phyloP scores from a whole-genome alignment of 1,139 yeast species.

The Yamadazyma buinensis region DNA sequence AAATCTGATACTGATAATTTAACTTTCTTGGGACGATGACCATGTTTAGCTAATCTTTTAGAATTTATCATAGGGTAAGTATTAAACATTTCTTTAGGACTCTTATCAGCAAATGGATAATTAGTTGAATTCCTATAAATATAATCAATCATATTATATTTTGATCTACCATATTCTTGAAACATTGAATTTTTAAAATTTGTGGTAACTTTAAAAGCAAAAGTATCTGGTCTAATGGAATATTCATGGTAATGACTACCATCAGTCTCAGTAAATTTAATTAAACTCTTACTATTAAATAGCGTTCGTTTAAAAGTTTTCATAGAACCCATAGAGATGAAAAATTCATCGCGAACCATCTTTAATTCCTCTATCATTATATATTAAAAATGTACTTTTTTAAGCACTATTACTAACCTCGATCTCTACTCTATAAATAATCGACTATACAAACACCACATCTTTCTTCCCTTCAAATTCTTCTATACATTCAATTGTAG shows the following conservation, averaged over 20 bases:
- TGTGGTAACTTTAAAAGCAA: conserved; percentile 36
- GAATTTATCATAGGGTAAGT: conserved; percentile 41
- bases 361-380: conserved; percentile 1
- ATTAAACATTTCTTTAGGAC: conserved; percentile 41
- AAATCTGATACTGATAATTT: conserved; percentile 76
- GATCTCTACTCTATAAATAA: too few species aligned
- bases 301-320: conserved; percentile 8
- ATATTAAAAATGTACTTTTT: too few species aligned
- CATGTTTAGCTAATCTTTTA: conserved; percentile 41
- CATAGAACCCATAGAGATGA: background rate
- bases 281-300: conserved; percentile 11
- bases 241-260: conserved; percentile 40
- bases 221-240: conserved; percentile 47
- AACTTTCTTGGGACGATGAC: conserved; percentile 54
- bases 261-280: conserved; percentile 16
- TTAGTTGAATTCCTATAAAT: conserved; percentile 42
- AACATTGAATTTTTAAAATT: conserved; percentile 20
- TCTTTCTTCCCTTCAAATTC: conserved; percentile 47
- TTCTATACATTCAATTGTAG: conserved; percentile 65
- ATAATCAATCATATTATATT: conserved; percentile 32
- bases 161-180: conserved; percentile 17
- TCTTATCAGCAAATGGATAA: conserved; percentile 37
- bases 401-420: too few species aligned
- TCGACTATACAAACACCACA: conserved; percentile 14
- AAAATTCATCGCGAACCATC: conserved; percentile 3